These are phyloP conservation scores for Triticum aestivum DNA, from an alignment of 176 grass and related monocot species.

Conservation along the genomic window DNA sequence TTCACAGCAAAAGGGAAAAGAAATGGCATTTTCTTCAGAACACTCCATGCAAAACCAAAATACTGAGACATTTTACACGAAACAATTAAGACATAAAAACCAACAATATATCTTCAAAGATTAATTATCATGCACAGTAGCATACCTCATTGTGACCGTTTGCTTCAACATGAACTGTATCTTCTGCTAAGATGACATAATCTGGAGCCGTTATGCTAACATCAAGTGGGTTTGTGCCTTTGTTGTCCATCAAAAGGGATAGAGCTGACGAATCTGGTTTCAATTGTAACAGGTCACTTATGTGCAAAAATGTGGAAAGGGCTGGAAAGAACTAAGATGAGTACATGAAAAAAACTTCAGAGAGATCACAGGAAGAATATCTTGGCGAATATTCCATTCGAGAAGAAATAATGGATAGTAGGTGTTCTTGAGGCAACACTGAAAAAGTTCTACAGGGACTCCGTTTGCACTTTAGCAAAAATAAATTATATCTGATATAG, in stretches of 20 bases:
- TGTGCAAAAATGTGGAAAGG: background rate
- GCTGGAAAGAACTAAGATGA: background rate
- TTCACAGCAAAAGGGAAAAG: background rate
- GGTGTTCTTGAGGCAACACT: background rate
- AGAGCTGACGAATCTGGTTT: constrained; percentile 76
- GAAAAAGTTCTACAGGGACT: background rate
- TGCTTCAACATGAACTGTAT: constrained; percentile 47
- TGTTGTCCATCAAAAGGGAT: constrained; percentile 89
- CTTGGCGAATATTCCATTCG: background rate
- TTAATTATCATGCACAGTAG: constrained; percentile 1
- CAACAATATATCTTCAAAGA: constrained; percentile 2
- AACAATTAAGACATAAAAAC: background rate
- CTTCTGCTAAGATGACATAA: constrained; percentile 56
- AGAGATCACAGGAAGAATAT: background rate
- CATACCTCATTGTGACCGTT: constrained; percentile 68
- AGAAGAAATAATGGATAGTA: background rate
- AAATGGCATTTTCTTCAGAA: constrained; percentile 6
- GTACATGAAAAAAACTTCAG: background rate
- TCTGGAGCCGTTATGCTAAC: constrained; percentile 61
- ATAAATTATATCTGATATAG: background rate
- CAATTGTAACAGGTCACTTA: constrained; percentile 24
- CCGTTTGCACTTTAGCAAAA: background rate
- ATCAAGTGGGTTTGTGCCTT: constrained; percentile 50
- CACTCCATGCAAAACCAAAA: background rate
- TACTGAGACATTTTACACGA: background rate